Base-by-base conservation (phyloP, 2,329 filamentous ascomycete species). In the Podosphaera fusca region DNA sequence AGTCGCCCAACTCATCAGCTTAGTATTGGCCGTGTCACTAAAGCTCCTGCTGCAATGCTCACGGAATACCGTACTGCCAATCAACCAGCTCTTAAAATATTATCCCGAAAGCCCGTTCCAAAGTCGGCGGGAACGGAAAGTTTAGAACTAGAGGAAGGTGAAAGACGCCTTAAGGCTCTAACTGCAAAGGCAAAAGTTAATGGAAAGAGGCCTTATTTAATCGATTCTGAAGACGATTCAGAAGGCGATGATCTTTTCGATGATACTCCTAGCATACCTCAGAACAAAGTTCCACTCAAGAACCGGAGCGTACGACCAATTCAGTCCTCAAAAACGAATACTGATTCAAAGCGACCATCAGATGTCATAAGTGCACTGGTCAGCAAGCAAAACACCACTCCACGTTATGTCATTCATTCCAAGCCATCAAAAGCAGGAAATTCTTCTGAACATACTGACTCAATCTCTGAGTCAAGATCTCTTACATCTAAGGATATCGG, bases 21-120 rank as follows among this genome's bases (percentile, higher is more conserved):
- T 34, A 33, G 66, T 64, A 14, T 60, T 65, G 5, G 64, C 60
- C 63, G 65, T 61, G 70, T 81, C 49, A 67, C 58, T 29, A 70
- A 69, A 51, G 77, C 79, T 0, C 79, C 79, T 5, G 63, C 69
- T 1, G 72, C 71, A 55, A 78, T 81, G 77, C 64, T 78, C 4
- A 70, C 74, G 54, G 76, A 79, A 55, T 70, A 74, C 53, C 70
- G 73, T 34, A 73, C 73, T 51, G 71, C 72, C 10, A 63, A 64
- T 8, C 68, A 72, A 56, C 70, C 57, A 66, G 56, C 61, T 10
- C 53, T 67, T 2, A 64, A 59, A 58, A 64, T 67, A 8, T 54
- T 73, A 53, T 71, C 70, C 7, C 63, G 56, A 34, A 63, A 61
- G 45, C 10, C 31, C 3, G 35, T 5, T 33, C 14, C n/a, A 10